These are phyloP conservation scores for Puccinellia tenuiflora DNA, from an alignment of 176 grass and related monocot genomes.

Conservation along the genomic window DNA sequence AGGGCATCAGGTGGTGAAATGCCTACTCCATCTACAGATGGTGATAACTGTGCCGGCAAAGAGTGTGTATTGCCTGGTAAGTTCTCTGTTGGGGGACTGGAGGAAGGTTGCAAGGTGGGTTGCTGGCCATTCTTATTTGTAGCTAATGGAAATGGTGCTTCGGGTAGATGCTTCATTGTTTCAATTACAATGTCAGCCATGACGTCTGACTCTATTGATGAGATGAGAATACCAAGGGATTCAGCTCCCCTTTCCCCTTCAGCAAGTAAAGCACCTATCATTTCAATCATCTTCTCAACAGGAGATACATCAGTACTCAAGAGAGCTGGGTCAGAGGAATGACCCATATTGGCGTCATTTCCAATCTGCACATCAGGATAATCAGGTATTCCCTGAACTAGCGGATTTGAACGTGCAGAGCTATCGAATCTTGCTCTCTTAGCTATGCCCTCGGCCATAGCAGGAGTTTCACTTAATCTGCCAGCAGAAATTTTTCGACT, in stretches of 20 bases:
- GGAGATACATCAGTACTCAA: constrained; percentile 59
- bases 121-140: constrained; percentile 23
- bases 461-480: constrained; percentile 47
- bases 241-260: constrained; percentile 98
- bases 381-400: constrained; percentile 30
- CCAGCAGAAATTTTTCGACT: constrained; percentile 38
- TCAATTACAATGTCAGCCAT: constrained; percentile 99
- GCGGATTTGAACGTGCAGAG: constrained; percentile 19
- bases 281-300: constrained; percentile 97
- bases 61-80: constrained; percentile 12
- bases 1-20: constrained; percentile 33
- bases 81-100: constrained; percentile 23
- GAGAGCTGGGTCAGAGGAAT: constrained; percentile 42
- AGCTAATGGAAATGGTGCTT: constrained; percentile 14
- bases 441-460: constrained; percentile 39
- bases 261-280: constrained; percentile 96
- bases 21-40: constrained; percentile 31
- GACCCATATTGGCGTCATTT: constrained; percentile 28
- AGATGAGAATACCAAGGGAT: constrained; percentile 87
- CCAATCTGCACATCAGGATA: constrained; percentile 36
- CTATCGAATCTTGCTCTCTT: constrained; percentile 64
- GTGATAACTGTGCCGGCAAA: constrained; percentile 24
- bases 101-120: constrained; percentile 32
- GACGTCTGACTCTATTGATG: constrained; percentile 82
- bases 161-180: constrained; percentile 92